Conservation (phyloP, 495 filamentous ascomycete genomes). For the Monascus purpureus region DNA sequence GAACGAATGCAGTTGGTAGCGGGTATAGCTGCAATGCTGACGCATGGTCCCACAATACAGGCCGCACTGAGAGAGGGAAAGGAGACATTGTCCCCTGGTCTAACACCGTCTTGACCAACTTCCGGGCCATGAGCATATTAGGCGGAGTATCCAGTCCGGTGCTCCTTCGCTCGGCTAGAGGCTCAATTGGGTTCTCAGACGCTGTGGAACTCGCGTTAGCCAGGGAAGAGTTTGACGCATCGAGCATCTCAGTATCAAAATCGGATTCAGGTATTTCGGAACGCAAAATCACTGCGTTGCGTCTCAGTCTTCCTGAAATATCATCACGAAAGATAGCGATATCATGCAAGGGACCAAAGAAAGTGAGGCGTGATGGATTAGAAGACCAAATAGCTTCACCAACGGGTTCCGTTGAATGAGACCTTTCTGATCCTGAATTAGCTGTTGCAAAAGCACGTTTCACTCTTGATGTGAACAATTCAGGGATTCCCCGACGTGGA, state of each 20-base stretch:
- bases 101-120: constrained; percentile 81
- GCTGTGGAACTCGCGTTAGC: constrained; percentile 4
- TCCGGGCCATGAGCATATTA: constrained; percentile 50
- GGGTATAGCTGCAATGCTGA: constrained; percentile 68
- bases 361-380: constrained; percentile 65
- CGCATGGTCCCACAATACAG: constrained; percentile 79
- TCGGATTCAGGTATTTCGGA: constrained; percentile 10
- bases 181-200: constrained; percentile 3
- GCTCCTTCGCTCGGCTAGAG: constrained; percentile 7
- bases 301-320: constrained; percentile 57
- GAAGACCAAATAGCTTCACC: constrained; percentile 77
- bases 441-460: constrained; percentile 64
- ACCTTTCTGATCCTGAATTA: constrained; percentile 45
- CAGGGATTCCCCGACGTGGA: constrained; percentile 62
- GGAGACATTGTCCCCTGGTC: constrained; percentile 83
- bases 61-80: constrained; percentile 61
- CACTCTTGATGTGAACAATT: constrained; percentile 74
- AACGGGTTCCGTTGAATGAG: constrained; percentile 25
- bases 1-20: constrained; percentile 64
- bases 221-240: too few species aligned
- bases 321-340: constrained; percentile 79
- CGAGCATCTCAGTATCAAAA: constrained; percentile 11
- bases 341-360: constrained; percentile 79
- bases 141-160: constrained; percentile 20
- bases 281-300: constrained; percentile 50